Evolutionary conservation across 345 rosid genomes (phyloP).

Genomic region (Litchi chinensis): DNA sequence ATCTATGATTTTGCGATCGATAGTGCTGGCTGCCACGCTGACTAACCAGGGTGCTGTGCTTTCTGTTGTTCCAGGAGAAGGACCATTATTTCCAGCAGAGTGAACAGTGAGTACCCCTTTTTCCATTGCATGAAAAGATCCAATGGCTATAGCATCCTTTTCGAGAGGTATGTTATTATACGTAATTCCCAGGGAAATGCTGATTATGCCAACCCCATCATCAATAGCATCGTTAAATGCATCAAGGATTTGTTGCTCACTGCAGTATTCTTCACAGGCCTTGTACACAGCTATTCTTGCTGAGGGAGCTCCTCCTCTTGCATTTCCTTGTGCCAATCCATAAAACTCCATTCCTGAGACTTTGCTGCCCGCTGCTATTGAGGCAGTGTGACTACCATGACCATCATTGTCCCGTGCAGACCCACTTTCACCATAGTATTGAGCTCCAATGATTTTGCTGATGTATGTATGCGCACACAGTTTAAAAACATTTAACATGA

Average conservation of each 20-base stretch:
- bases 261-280: slow-evolving; percentile 22
- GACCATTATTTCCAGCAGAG: slow-evolving; percentile 20
- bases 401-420: background rate
- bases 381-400: slow-evolving; percentile 59
- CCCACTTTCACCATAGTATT: background rate
- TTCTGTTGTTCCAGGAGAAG: background rate
- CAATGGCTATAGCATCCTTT: slow-evolving; percentile 30
- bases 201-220: slow-evolving; percentile 45
- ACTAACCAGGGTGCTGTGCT: slow-evolving; percentile 35
- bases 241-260: slow-evolving; percentile 27
- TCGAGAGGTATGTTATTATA: background rate
- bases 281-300: slow-evolving; percentile 25
- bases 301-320: slow-evolving; percentile 57
- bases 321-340: slow-evolving; percentile 49
- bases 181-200: slow-evolving; percentile 30
- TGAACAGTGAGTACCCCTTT: slow-evolving; percentile 39
- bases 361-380: slow-evolving; percentile 56
- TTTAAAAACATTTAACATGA: no score
- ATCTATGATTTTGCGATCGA: slow-evolving; percentile 29
- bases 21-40: slow-evolving; percentile 35
- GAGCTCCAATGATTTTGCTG: slow-evolving; percentile 42
- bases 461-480: background rate
- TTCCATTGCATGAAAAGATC: slow-evolving; percentile 14
- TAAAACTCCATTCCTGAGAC: slow-evolving; percentile 38
- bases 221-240: slow-evolving; percentile 55